A percentile compares a stretch with the other conserved stretches of the same genome.
Evolutionary conservation across 2,329 filamentous ascomycete genomes (phyloP).

Genomic region (Hirsutella thompsonii): DNA sequence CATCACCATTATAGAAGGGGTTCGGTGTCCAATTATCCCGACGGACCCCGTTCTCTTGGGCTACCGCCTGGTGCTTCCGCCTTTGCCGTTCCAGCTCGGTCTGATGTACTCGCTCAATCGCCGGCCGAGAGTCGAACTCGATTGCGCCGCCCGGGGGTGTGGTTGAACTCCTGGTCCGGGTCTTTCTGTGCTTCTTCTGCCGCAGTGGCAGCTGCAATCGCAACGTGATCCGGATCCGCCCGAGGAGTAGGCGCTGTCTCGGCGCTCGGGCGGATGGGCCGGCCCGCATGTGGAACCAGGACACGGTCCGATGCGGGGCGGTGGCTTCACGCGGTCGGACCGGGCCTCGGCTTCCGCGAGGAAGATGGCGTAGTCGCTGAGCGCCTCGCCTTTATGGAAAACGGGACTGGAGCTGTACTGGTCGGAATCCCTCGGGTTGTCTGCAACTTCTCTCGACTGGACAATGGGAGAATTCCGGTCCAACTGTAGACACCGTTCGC

Average conservation of each 20-base stretch:
- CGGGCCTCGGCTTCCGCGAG: neutral
- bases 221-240: neutral
- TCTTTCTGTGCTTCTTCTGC: too few species aligned
- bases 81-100: neutral
- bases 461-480: too few species aligned
- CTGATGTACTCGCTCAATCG: conserved; percentile 8
- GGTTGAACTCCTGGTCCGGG: neutral
- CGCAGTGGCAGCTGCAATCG: neutral
- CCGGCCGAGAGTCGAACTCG: conserved; percentile 4
- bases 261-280: neutral
- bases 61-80: too few species aligned
- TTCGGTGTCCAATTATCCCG: too few species aligned
- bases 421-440: neutral
- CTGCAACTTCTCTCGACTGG: neutral
- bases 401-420: neutral
- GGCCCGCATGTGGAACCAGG: neutral
- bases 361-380: neutral
- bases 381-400: neutral
- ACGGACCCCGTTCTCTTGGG: too few species aligned
- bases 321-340: neutral
- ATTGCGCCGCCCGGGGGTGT: neutral
- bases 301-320: neutral
- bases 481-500: too few species aligned
- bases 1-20: too few species aligned
- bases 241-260: neutral